A percentile compares a stretch with the other conserved stretches of the same genome.
Evolutionary conservation across 345 rosid species (phyloP).

Genomic region (Carallia brachiata): DNA sequence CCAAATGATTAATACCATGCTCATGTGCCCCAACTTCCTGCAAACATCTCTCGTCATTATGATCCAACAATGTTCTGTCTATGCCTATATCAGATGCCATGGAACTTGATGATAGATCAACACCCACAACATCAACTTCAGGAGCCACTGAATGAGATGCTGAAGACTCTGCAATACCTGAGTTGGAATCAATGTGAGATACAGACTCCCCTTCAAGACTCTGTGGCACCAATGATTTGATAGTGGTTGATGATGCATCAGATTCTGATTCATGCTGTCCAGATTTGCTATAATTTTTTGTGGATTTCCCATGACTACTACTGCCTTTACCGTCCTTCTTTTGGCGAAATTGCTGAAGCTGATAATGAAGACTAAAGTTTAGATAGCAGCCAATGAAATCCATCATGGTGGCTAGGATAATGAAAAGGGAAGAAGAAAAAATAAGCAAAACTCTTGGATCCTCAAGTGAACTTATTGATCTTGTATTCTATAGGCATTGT

Average conservation of each 20-base stretch:
- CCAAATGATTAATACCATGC: conserved; percentile 23
- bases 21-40: conserved; percentile 24
- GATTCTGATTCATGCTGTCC: conserved; percentile 54
- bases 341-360: conserved; percentile 97
- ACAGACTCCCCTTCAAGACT: conserved; percentile 40
- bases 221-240: conserved; percentile 20
- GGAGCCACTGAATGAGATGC: conserved; percentile 29
- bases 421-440: neutral
- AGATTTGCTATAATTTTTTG: conserved; percentile 55
- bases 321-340: conserved; percentile 80
- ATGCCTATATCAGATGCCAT: conserved; percentile 26
- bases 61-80: conserved; percentile 18
- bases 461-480: neutral
- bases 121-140: conserved; percentile 30
- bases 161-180: conserved; percentile 33
- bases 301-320: conserved; percentile 68
- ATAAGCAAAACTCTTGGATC: neutral
- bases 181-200: conserved; percentile 26
- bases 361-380: conserved; percentile 20
- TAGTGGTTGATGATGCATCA: conserved; percentile 33
- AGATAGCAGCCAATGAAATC: conserved; percentile 7
- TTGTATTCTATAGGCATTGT: too few relatives aligned
- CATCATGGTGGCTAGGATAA: neutral
- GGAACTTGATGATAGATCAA: conserved; percentile 29
- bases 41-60: conserved; percentile 22